Evolutionary conservation across 371 early-diverging fungal genomes (phyloP).

Genomic region (Mortierella sp.): DNA sequence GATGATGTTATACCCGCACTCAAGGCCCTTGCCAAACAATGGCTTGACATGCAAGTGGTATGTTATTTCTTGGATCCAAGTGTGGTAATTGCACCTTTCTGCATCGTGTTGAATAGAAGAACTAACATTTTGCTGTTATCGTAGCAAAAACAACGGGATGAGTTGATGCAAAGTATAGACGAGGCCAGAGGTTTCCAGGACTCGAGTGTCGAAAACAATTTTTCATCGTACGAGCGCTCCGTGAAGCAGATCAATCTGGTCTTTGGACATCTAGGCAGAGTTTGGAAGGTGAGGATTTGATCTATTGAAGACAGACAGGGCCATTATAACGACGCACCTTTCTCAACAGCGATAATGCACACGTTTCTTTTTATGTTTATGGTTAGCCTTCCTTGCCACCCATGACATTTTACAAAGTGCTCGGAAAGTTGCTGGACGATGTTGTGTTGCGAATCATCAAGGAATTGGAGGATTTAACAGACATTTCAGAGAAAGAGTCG

Average conservation of each 20-base stretch:
- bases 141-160: conserved; percentile 55
- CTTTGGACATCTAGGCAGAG: conserved; percentile 56
- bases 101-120: too few species aligned
- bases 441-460: conserved; percentile 58
- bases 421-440: conserved; percentile 62
- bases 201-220: conserved; percentile 58
- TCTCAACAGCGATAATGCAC: not conserved
- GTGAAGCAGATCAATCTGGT: conserved; percentile 63
- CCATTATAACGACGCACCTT: not conserved
- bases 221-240: conserved; percentile 58
- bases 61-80: conserved; percentile 16
- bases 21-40: conserved; percentile 49
- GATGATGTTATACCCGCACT: conserved; percentile 54
- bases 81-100: too few species aligned
- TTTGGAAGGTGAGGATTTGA: conserved; percentile 52
- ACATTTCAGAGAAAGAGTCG: conserved; percentile 79
- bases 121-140: not conserved
- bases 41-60: conserved; percentile 58
- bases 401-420: conserved; percentile 40
- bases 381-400: conserved; percentile 57
- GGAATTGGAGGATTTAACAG: conserved; percentile 65
- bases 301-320: too few species aligned
- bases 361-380: too few species aligned
- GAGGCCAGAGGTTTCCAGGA: conserved; percentile 63
- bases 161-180: conserved; percentile 56